Evolutionary conservation across 768 basidiomycete genomes (phyloP), one percentile per base, ranked within the genome.

Genomic region (Hemileccinum rubropunctum): DNA sequence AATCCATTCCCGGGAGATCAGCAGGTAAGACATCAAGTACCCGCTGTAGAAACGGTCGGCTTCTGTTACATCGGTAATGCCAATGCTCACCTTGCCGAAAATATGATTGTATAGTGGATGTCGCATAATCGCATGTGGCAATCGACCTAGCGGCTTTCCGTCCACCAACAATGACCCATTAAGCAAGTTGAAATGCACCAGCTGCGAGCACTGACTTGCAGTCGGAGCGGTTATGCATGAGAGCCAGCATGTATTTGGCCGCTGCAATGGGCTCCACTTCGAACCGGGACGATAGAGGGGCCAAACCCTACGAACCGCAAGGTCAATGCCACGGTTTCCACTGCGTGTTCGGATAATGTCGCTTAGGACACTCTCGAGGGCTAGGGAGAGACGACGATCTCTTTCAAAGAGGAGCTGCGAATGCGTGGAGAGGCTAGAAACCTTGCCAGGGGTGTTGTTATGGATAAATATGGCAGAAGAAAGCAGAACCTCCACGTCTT

Each of bases 321-420:
- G 34, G 38, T 65, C 47, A 3, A 64, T 41, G 6, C 63, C 63
- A 8, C 20, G 23, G 35, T 39, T 13, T 4, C 28, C 23, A 2
- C n/a, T 2, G 12, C 43, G 27, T 37, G n/a, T 57, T 53, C 11
- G 42, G 10, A 17, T 45, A 23, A 41, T 14, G 18, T 42, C 14
- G 1, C 46, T 37, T 3, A 61, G 3, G 10, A 47, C 11, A 3
- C 34, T 30, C 48, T 65, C 58, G 6, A 73, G 34, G 9, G 20
- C 50, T 20, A 64, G 46, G 3, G 71, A 8, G 40, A 62, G 44
- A 27, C 67, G 61, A 27, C 61, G 48, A 41, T 72, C 63, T 20
- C 71, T 58, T 14, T 64, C 60, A 18, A 66, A 48, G 21, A 68
- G 54, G 2, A 54, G 41, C 20, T 21, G 50, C 7, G 52, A 62